Evolutionary conservation across 2,329 filamentous ascomycete species (phyloP).

Genomic region (Botrytis cinerea): DNA sequence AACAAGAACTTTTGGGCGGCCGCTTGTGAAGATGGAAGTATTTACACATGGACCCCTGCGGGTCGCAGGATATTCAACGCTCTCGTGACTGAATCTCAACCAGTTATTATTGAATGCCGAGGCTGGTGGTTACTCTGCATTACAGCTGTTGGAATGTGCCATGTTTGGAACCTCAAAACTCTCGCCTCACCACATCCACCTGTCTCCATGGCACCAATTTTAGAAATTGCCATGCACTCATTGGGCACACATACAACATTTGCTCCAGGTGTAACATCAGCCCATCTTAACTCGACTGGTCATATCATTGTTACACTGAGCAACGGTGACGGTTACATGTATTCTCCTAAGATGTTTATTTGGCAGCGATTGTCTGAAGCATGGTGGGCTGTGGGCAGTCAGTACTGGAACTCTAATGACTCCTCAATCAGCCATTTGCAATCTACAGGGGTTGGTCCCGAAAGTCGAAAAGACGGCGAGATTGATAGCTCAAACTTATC

Average conservation of each 20-base stretch:
- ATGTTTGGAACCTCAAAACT: conserved; percentile 90
- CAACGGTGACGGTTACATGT: conserved; percentile 92
- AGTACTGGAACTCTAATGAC: conserved; percentile 99
- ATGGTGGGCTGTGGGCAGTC: conserved; percentile 97
- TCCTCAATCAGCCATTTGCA: conserved; percentile 81
- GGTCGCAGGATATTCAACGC: conserved; percentile 84
- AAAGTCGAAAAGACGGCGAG: conserved; percentile 50
- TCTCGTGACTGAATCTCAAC: conserved; percentile 85
- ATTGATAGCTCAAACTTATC: conserved; percentile 65
- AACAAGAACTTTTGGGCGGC: conserved; percentile 91
- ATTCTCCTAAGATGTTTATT: conserved; percentile 79
- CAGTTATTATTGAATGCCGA: conserved; percentile 88
- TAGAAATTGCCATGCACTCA: conserved; percentile 81
- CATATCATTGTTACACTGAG: conserved; percentile 86
- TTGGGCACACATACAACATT: conserved; percentile 74
- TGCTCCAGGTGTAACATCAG: conserved; percentile 84
- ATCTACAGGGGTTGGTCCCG: conserved; percentile 65
- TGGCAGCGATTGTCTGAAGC: conserved; percentile 97
- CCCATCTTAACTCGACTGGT: conserved; percentile 85
- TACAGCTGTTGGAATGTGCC: conserved; percentile 81
- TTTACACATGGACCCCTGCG: conserved; percentile 91
- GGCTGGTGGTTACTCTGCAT: conserved; percentile 89
- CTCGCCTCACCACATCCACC: conserved; percentile 86
- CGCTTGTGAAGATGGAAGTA: conserved; percentile 86
- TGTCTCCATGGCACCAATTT: conserved; percentile 81